Evolutionary conservation across 2,329 filamentous ascomycete genomes (phyloP).

Genomic region (Pestalotiopsis sp.): DNA sequence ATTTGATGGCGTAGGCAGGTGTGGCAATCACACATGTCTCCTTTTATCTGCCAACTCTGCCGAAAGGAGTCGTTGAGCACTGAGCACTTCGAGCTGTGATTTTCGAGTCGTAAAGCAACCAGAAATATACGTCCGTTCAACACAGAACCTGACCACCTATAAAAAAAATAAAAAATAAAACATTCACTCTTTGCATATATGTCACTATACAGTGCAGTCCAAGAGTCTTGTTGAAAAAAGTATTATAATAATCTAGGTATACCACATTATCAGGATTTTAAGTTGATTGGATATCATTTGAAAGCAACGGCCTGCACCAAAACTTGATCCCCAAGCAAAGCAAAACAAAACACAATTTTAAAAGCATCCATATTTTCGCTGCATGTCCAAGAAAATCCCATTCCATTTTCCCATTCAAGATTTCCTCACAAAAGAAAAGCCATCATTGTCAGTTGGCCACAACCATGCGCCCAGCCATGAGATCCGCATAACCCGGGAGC

Average conservation of each 20-base stretch:
- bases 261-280: not conserved
- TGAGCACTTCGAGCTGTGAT: too few relatives aligned
- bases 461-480: not conserved
- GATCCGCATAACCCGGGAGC: slow-evolving; percentile 37
- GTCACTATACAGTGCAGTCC: too few relatives aligned
- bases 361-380: not conserved
- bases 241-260: not conserved
- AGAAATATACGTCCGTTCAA: too few relatives aligned
- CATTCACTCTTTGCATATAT: too few relatives aligned
- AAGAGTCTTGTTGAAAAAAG: not conserved
- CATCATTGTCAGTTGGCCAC: slow-evolving; percentile 3
- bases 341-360: not conserved
- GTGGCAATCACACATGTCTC: too few relatives aligned
- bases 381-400: not conserved
- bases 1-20: too few relatives aligned
- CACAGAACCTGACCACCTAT: too few relatives aligned
- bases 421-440: not conserved
- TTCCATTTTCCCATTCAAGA: not conserved
- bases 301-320: not conserved
- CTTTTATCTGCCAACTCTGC: too few relatives aligned
- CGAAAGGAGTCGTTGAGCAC: too few relatives aligned
- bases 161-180: too few relatives aligned
- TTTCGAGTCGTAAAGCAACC: too few relatives aligned
- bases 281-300: slow-evolving; percentile 2
- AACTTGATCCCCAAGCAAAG: not conserved